A percentile compares a stretch with the other conserved stretches of the same genome.
phyloP scores from a whole-genome alignment of 179 eudicot species.

The Gypsophila paniculata region DNA sequence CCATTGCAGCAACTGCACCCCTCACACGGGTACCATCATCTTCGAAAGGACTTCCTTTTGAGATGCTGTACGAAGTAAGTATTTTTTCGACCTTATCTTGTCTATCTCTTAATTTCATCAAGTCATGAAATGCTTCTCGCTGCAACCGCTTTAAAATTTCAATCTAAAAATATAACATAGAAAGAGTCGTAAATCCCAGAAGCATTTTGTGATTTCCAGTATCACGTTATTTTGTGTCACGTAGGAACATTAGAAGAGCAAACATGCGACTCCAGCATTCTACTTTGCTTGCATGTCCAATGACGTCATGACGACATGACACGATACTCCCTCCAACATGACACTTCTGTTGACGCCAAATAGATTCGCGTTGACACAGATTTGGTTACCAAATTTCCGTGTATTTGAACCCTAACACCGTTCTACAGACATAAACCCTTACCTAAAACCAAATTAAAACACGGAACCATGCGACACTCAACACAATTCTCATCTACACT shows the following conservation, averaged over 20 bases:
- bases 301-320: no score
- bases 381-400: no score
- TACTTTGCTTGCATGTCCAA: no score
- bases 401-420: no score
- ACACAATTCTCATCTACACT: no score
- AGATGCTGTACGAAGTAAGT: conserved; percentile 51
- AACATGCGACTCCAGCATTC: neutral
- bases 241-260: neutral
- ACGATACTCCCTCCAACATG: no score
- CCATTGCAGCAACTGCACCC: conserved; percentile 68
- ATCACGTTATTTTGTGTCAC: neutral
- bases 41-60: conserved; percentile 68
- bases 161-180: conserved; percentile 59
- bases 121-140: conserved; percentile 84
- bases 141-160: conserved; percentile 95
- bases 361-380: no score
- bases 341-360: no score
- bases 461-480: no score
- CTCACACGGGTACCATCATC: conserved; percentile 69
- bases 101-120: conserved; percentile 93
- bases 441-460: no score
- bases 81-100: conserved; percentile 81
- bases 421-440: no score
- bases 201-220: neutral
- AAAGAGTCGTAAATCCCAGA: conserved; percentile 35